These are phyloP conservation scores for Effrenium voratum DNA, from an alignment of 73 alveolate genomes.

Conservation along the genomic window DNA sequence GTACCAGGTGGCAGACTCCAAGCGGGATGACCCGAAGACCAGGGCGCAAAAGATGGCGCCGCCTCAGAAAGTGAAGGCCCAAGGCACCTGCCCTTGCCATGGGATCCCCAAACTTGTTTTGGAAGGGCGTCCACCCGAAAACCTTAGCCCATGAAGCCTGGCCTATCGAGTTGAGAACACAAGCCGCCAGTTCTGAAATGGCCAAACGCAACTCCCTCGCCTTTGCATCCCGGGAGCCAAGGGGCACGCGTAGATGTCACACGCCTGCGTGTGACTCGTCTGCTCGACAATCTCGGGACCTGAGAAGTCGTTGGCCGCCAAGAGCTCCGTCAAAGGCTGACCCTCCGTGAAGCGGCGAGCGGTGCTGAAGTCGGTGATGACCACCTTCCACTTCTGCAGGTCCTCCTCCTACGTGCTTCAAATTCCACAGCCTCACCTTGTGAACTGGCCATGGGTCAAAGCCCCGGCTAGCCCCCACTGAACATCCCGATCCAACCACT, in stretches of 20 bases:
- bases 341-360: not conserved
- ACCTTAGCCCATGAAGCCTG: too few species aligned
- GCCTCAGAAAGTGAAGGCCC: not conserved
- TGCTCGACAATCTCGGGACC: not conserved
- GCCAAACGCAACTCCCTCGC: too few species aligned
- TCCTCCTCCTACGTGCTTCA: not conserved
- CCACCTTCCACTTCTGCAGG: constrained; percentile 29
- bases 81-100: not conserved
- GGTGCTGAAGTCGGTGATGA: not conserved
- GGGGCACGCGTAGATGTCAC: constrained; percentile 37
- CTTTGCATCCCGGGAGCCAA: not conserved
- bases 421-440: too few species aligned
- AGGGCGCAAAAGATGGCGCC: constrained; percentile 53
- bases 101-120: not conserved
- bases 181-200: too few species aligned
- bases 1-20: too few species aligned
- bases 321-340: not conserved
- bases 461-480: too few species aligned
- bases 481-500: too few species aligned
- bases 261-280: constrained; percentile 1
- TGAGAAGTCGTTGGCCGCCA: not conserved
- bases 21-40: constrained; percentile 37
- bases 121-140: not conserved
- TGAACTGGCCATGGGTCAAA: too few species aligned
- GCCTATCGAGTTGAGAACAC: too few species aligned